Percentiles rank a stretch among this genome's conserved stretches.
These are phyloP conservation scores for Leptodontidium sp. DNA, from an alignment of 2,329 filamentous ascomycete species.

Conservation along the genomic window DNA sequence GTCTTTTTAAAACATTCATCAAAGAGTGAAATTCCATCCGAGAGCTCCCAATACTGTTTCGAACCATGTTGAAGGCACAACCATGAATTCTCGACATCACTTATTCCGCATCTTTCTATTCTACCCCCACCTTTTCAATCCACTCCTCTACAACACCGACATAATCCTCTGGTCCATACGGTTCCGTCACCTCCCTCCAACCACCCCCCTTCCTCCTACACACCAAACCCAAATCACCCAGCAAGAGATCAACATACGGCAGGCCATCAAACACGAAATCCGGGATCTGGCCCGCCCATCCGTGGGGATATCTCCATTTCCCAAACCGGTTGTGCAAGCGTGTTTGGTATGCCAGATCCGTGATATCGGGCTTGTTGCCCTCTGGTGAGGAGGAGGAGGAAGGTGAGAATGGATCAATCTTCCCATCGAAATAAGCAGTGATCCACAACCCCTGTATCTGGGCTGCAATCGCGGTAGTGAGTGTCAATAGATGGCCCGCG, in stretches of 20 bases:
- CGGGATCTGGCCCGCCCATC: constrained; percentile 67
- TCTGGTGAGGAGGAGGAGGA: not conserved
- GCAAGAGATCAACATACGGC: constrained; percentile 75
- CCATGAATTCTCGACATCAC: no score
- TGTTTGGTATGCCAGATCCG: constrained; percentile 59
- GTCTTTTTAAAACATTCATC: no score
- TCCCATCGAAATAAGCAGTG: constrained; percentile 67
- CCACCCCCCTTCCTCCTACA: constrained; percentile 61
- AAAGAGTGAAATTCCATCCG: no score
- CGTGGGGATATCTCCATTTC: constrained; percentile 72
- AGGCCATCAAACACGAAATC: constrained; percentile 82
- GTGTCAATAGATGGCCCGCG: constrained; percentile 54
- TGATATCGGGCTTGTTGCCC: not conserved
- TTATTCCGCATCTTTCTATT: not conserved
- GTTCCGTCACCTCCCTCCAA: constrained; percentile 51
- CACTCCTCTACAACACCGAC: constrained; percentile 14
- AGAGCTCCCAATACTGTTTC: no score
- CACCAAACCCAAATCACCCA: constrained; percentile 71
- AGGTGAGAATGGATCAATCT: constrained; percentile 47
- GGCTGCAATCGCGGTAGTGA: constrained; percentile 52
- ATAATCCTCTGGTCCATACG: constrained; percentile 55
- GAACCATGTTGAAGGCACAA: no score
- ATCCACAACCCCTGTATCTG: constrained; percentile 68
- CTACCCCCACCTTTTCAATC: constrained; percentile 8
- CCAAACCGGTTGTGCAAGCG: constrained; percentile 74